A percentile compares a stretch with the other conserved stretches of the same genome.
Evolutionary conservation across 2,329 filamentous ascomycete species (phyloP).

Genomic region (Fusarium vanettenii): DNA sequence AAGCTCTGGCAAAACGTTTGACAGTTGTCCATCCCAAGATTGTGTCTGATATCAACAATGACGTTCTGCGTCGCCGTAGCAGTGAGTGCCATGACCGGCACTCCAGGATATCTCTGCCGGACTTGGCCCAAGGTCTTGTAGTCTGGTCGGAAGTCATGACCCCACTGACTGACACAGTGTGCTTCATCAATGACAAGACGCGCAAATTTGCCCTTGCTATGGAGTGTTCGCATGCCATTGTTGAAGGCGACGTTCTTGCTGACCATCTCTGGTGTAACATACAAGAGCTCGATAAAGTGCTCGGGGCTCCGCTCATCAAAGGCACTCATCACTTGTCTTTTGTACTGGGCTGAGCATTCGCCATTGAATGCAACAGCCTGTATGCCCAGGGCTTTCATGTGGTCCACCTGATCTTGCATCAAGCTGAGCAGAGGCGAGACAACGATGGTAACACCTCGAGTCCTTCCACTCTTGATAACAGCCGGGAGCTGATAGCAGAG

Average conservation of each 20-base stretch:
- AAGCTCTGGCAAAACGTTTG: slow-evolving; percentile 91
- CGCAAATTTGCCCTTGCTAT: slow-evolving; percentile 78
- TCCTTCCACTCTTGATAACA: slow-evolving; percentile 82
- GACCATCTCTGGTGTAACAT: slow-evolving; percentile 97
- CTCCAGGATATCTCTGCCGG: slow-evolving; percentile 76
- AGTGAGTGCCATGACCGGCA: slow-evolving; percentile 94
- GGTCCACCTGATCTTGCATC: slow-evolving; percentile 96
- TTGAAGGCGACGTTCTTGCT: slow-evolving; percentile 80
- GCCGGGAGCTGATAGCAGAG: slow-evolving; percentile 96
- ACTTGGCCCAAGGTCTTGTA: slow-evolving; percentile 89
- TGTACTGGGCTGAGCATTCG: slow-evolving; percentile 73
- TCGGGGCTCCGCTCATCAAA: slow-evolving; percentile 75
- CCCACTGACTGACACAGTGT: slow-evolving; percentile 99
- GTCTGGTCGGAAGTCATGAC: slow-evolving; percentile 96
- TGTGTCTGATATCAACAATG: slow-evolving; percentile 90
- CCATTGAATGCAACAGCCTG: slow-evolving; percentile 86
- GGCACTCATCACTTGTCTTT: slow-evolving; percentile 72
- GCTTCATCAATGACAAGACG: slow-evolving; percentile 97
- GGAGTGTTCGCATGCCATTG: slow-evolving; percentile 73
- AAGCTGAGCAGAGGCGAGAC: slow-evolving; percentile 94
- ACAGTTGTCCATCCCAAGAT: slow-evolving; percentile 84
- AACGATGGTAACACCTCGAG: slow-evolving; percentile 88
- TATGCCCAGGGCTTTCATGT: slow-evolving; percentile 79
- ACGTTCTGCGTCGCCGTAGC: slow-evolving; percentile 96
- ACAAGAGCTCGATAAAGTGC: slow-evolving; percentile 84